A percentile compares a stretch with the other conserved stretches of the same genome.
phyloP scores from a whole-genome alignment of 2,329 filamentous ascomycete species.

The Aspergillus chevalieri region DNA sequence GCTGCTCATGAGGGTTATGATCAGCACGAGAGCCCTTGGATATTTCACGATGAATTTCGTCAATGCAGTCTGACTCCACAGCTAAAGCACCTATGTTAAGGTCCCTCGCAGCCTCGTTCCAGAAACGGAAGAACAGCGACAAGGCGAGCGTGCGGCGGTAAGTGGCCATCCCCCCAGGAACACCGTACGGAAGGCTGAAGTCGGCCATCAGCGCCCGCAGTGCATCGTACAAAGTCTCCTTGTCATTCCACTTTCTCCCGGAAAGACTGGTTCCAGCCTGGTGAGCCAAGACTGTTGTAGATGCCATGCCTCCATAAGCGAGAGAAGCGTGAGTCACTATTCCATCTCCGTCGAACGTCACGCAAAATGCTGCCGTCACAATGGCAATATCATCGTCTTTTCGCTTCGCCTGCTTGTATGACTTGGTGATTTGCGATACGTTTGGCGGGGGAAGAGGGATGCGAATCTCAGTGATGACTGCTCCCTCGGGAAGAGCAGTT shows the following conservation, averaged over 20 bases:
- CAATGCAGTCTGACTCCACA: constrained; percentile 67
- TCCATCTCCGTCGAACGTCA: constrained; percentile 31
- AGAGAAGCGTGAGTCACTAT: neutral
- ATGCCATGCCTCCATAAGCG: constrained; percentile 73
- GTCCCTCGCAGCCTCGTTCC: constrained; percentile 72
- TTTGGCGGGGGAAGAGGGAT: constrained; percentile 66
- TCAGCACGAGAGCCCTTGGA: neutral
- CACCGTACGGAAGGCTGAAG: constrained; percentile 81
- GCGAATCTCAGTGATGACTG: constrained; percentile 78
- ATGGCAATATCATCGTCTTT: constrained; percentile 99
- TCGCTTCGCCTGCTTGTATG: constrained; percentile 90
- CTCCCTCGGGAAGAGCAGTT: constrained; percentile 65
- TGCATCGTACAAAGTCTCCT: constrained; percentile 76
- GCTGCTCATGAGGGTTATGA: constrained; percentile 46
- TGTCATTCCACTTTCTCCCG: constrained; percentile 73
- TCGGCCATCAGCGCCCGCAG: constrained; percentile 87
- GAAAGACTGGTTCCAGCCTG: constrained; percentile 66
- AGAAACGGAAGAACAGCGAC: constrained; percentile 95
- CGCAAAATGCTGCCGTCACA: constrained; percentile 77
- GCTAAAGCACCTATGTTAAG: constrained; percentile 44
- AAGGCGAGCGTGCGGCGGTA: constrained; percentile 87
- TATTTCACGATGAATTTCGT: constrained; percentile 55
- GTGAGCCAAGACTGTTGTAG: constrained; percentile 81
- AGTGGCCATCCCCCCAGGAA: constrained; percentile 95
- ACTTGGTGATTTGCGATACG: too few species aligned